Base-by-base conservation (phyloP, 1,284 basidiomycete species). In the Cryptococcus neoformans region DNA sequence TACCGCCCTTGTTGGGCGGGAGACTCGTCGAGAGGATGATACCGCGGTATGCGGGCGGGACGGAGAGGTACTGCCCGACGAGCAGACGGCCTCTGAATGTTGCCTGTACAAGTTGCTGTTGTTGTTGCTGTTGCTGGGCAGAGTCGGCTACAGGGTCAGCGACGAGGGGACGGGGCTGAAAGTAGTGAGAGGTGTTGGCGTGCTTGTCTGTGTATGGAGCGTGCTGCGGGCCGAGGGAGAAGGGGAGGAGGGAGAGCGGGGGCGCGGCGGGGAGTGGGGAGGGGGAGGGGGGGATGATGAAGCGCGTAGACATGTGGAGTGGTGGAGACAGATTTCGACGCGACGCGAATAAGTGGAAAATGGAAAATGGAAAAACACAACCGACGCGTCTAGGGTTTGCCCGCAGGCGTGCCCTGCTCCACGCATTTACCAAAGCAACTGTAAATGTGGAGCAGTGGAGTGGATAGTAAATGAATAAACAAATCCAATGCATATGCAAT, bases 181-280 rank as follows among this genome's bases (percentile, higher is more conserved):
- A 76, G 58, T 66, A 76, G 1, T 46, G 17, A 9, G 54, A 54
- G 28, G 68, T 52, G 2, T 64, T 56, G 1, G 64, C 56, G 7
- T 58, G 48, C 16, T 55, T 49, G 1, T 65, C 55, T 4, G 42
- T 50, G 51, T 64, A 65, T 2, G 68, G 66, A 34, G 51, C 49
- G 1, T 60, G 58, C 9, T 54, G 16, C 46, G 67, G 34, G n/a
- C 64, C 68, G 11, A 76, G 69, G 10, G 66, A 58, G 60, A 76
- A 74, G 7, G 74, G 74, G 35, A 76, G 64, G 56, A 76, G 67
- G 51, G 72, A 60, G n/a, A 73, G 63, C 2, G 60, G 35, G 38
- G 61, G 58, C 3, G 59, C 54, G 2, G 56, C 12, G n/a, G 56
- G 54, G 7, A 68, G 58, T 12, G 61, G 54, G 4, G 38, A 14